These are phyloP conservation scores for Triadica sebifera DNA, from an alignment of 345 rosid species.

Conservation along the genomic window DNA sequence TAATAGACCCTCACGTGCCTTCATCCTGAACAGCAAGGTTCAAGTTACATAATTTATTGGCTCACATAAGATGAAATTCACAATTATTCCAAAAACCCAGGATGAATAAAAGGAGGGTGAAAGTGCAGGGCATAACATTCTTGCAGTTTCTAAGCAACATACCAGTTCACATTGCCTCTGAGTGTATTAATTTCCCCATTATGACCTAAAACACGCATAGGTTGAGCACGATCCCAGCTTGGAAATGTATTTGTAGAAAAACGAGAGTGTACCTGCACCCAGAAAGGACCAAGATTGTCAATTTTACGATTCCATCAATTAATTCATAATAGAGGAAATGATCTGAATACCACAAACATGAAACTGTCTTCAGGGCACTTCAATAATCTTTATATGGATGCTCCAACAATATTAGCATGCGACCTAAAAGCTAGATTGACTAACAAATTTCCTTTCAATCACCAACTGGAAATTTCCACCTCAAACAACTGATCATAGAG, in stretches of 20 bases:
- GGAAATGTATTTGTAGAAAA: constrained; percentile 99
- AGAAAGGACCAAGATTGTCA: constrained; percentile 26
- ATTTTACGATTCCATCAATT: constrained; percentile 7
- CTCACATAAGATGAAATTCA: background rate
- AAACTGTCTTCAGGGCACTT: constrained; percentile 13
- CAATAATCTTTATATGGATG: constrained; percentile 20
- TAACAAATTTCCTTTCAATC: constrained; percentile 48
- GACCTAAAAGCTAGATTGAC: constrained; percentile 48
- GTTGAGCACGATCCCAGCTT: constrained; percentile 99
- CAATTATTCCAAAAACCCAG: background rate
- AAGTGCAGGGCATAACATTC: background rate
- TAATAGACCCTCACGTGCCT: constrained; percentile 96
- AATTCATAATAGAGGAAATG: constrained; percentile 10
- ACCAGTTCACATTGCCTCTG: constrained; percentile 98
- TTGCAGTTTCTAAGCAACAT: constrained; percentile 4
- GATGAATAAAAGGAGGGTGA: background rate
- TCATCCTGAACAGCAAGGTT: constrained; percentile 67
- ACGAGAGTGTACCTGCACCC: constrained; percentile 83
- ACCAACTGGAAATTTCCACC: constrained; percentile 49
- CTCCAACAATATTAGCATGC: constrained; percentile 26
- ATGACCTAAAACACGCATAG: constrained; percentile 97
- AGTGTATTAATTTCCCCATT: constrained; percentile 99
- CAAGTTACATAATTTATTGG: background rate
- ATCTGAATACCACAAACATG: constrained; percentile 18
- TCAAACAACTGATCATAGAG: constrained; percentile 47